A percentile compares a stretch with the other conserved stretches of the same genome.
phyloP scores from a whole-genome alignment of 768 basidiomycete species.

The Rhodotorula diobovata region DNA sequence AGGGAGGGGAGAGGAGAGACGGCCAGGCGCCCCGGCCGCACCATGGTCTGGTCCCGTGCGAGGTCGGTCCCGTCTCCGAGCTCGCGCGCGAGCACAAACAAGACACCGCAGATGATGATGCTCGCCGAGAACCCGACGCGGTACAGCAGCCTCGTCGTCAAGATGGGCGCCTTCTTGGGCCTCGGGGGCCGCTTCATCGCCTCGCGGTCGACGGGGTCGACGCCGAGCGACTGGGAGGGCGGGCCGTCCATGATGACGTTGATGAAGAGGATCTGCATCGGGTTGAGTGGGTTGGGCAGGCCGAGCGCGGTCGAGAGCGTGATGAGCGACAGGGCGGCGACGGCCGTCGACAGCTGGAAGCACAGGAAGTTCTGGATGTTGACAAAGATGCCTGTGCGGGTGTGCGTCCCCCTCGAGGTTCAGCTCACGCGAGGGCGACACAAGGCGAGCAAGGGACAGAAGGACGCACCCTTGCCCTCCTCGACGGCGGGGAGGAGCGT shows the following conservation, averaged over 20 bases:
- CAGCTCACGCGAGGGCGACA: background rate
- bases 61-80: slow-evolving; percentile 78
- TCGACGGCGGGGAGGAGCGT: slow-evolving; percentile 83
- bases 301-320: slow-evolving; percentile 87
- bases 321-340: slow-evolving; percentile 89
- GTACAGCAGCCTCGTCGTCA: slow-evolving; percentile 65
- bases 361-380: slow-evolving; percentile 97
- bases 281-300: slow-evolving; percentile 85
- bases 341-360: slow-evolving; percentile 97
- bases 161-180: slow-evolving; percentile 82
- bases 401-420: no score
- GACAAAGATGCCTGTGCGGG: slow-evolving; percentile 96
- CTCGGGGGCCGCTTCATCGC: slow-evolving; percentile 92
- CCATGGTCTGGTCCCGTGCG: slow-evolving; percentile 91
- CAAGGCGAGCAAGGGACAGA: background rate
- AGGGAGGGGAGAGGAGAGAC: background rate
- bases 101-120: slow-evolving; percentile 80
- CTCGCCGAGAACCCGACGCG: slow-evolving; percentile 89
- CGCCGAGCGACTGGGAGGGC: slow-evolving; percentile 68
- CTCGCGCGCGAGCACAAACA: slow-evolving; percentile 80
- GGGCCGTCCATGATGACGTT: slow-evolving; percentile 87
- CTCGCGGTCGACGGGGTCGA: slow-evolving; percentile 89
- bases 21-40: no score
- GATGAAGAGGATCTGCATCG: slow-evolving; percentile 97
- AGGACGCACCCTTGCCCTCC: slow-evolving; percentile 50